Evolutionary conservation across 768 basidiomycete species (phyloP), one percentile per base, ranked within the genome.

Genomic region (Pluteus cervinus): DNA sequence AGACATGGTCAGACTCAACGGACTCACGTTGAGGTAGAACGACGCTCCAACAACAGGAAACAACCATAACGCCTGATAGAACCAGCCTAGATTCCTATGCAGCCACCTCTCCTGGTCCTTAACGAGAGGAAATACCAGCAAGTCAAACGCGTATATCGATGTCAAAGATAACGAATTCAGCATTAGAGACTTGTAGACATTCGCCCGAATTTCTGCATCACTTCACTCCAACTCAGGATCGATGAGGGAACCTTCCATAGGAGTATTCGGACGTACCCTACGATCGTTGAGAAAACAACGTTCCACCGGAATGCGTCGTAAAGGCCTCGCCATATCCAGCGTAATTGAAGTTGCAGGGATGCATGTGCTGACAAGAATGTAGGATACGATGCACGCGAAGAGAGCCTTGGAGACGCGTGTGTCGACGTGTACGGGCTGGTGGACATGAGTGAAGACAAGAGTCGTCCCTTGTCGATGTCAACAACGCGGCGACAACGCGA

Each of bases 41-140:
- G 88, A 87, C 17, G 62, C 58, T 2, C 79, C 80, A 6, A 89
- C 69, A 36, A 91, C 71, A 0, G 90, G 90, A 14, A 84, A 58
- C 3, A 92, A 59, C 87, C 88, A 92, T 25, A 92, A 58, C 6
- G 76, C 60, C 50, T 79, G 82, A 55, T 85, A 87, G 46, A 86
- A 76, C 75, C 76, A 79, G 7, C 81, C 78, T 8, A 88, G 66
- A 48, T 86, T 83, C 17, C 76, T 67, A 51, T 80, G 80, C 26
- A 84, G 55, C 80, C 80, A 85, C 43, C 67, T 76, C 41, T 74
- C 71, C 37, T 73, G 70, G 47, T 73, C 69, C 14, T 67, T 71
- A 7, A 83, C 72, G 15, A 87, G 68, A 3, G 86, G 85, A 14
- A 74, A 68, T 10, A 91, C 65, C 18, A 89, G 54, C 32, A 80